Percentiles rank a stretch among this genome's conserved stretches.
phyloP scores from a whole-genome alignment of 2,329 filamentous ascomycete genomes.

The Pseudogymnoascus sp. region DNA sequence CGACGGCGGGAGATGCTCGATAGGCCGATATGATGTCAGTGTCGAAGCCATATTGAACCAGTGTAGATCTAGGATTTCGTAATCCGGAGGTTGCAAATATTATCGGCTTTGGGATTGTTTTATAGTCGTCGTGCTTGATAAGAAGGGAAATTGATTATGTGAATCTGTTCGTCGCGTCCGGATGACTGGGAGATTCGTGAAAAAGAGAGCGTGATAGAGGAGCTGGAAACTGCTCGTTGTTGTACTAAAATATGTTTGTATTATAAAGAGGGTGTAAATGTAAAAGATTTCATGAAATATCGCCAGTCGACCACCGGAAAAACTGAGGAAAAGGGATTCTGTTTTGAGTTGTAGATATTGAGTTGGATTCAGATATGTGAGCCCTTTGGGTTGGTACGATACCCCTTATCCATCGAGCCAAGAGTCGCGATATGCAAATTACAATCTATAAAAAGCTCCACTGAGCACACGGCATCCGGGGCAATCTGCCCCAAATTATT shows the following conservation, averaged over 20 bases:
- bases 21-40: conserved; percentile 1
- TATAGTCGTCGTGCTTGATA: neutral
- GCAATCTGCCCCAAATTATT: conserved; percentile 7
- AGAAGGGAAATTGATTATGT: neutral
- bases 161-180: conserved; percentile 4
- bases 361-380: conserved; percentile 9
- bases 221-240: neutral
- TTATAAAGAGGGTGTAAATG: conserved; percentile 1
- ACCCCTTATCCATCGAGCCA: conserved; percentile 6
- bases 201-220: neutral
- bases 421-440: conserved; percentile 9
- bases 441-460: conserved; percentile 9
- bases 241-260: neutral
- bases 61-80: neutral
- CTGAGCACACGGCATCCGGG: conserved; percentile 2
- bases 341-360: neutral
- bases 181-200: conserved; percentile 5
- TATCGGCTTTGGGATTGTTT: neutral
- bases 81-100: neutral
- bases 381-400: neutral
- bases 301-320: neutral
- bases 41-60: conserved; percentile 2
- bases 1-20: neutral
- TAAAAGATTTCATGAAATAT: conserved; percentile 1
- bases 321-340: conserved; percentile 1